phyloP scores from a whole-genome alignment of 352 stramenopile genomes.

The Phytophthora sp. region DNA sequence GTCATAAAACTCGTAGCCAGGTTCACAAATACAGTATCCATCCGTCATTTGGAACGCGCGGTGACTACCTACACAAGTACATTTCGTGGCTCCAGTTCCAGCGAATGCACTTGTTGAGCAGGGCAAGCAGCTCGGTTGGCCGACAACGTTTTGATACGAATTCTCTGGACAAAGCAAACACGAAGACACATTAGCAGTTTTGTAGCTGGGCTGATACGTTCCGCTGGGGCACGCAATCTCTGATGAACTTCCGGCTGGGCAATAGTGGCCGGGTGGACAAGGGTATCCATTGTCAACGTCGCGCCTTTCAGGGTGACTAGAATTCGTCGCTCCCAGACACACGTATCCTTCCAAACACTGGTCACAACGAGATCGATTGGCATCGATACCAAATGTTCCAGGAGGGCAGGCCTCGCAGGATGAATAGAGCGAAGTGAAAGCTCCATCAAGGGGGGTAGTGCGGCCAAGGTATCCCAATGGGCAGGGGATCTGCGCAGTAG shows the following conservation, averaged over 20 bases:
- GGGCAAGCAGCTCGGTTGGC: conserved; percentile 76
- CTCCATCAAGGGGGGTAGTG: conserved; percentile 50
- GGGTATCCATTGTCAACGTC: conserved; percentile 82
- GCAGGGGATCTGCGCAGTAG: conserved; percentile 66
- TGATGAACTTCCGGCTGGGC: conserved; percentile 55
- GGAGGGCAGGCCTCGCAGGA: conserved; percentile 79
- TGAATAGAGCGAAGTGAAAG: conserved; percentile 52
- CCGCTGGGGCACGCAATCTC: conserved; percentile 79
- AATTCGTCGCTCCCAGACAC: conserved; percentile 77
- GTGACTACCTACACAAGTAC: conserved; percentile 86
- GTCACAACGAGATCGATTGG: conserved; percentile 74
- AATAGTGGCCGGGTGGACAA: conserved; percentile 84
- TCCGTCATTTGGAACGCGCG: conserved; percentile 92
- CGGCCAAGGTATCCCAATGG: conserved; percentile 77
- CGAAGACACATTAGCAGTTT: conserved; percentile 49
- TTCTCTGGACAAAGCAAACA: conserved; percentile 76
- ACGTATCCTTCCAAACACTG: conserved; percentile 84
- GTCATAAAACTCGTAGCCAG: conserved; percentile 93
- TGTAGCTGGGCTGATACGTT: conserved; percentile 67
- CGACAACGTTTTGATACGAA: conserved; percentile 78
- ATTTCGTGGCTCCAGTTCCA: conserved; percentile 57
- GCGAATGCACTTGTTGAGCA: conserved; percentile 89
- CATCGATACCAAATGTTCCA: conserved; percentile 83
- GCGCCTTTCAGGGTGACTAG: conserved; percentile 54
- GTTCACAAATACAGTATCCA: conserved; percentile 92